Evolutionary conservation across 2,329 filamentous ascomycete species (phyloP).

Genomic region (Colletotrichum orchidophilum): DNA sequence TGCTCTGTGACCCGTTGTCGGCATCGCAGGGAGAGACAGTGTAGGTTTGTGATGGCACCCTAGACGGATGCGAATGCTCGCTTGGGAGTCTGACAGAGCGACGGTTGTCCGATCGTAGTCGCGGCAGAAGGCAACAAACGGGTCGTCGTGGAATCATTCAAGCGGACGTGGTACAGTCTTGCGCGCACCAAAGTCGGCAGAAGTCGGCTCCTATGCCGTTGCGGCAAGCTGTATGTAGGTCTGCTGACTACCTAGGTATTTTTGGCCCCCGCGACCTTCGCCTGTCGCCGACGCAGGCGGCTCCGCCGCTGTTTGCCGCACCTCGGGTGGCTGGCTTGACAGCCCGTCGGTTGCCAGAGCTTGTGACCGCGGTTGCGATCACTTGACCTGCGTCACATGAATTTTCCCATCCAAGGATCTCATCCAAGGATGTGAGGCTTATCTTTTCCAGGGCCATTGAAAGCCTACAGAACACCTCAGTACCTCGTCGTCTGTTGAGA

Average conservation of each 20-base stretch:
- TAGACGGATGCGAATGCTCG: conserved; percentile 12
- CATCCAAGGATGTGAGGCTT: neutral
- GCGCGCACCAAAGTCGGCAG: neutral
- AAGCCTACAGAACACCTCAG: neutral
- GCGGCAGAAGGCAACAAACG: conserved; percentile 21
- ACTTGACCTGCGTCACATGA: conserved; percentile 26
- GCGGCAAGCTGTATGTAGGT: conserved; percentile 9
- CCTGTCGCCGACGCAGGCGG: conserved; percentile 1
- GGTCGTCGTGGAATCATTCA: conserved; percentile 2
- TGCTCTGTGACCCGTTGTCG: conserved; percentile 2
- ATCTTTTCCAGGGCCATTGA: neutral
- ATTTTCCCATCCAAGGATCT: neutral
- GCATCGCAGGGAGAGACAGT: conserved; percentile 4
- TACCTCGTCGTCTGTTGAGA: neutral
- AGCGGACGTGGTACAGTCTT: neutral
- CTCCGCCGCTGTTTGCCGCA: conserved; percentile 26
- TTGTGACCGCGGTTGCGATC: conserved; percentile 18
- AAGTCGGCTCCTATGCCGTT: conserved; percentile 7
- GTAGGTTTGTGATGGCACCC: conserved; percentile 9
- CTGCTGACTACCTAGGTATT: conserved; percentile 27
- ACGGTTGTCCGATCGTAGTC: conserved; percentile 22
- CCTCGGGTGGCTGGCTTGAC: neutral
- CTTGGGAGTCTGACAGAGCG: conserved; percentile 3
- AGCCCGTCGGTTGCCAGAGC: neutral
- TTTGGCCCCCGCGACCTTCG: conserved; percentile 13